These are phyloP conservation scores for Fennellomyces sp. DNA, from an alignment of 371 early-diverging fungal species.

Conservation along the genomic window DNA sequence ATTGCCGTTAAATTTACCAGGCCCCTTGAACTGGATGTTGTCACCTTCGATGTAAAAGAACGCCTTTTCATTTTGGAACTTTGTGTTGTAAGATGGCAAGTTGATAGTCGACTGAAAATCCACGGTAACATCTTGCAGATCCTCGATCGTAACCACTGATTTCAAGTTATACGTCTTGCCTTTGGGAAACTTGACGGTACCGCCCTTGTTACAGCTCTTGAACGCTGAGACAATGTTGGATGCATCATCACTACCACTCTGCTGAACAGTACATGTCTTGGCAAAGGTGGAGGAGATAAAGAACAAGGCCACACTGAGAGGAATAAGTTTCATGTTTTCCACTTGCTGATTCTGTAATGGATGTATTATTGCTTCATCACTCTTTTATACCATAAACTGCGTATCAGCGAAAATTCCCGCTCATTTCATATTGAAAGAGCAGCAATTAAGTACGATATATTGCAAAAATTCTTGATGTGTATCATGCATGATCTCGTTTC, in stretches of 20 bases:
- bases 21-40: constrained; percentile 24
- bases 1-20: constrained; percentile 26
- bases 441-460: too few species aligned
- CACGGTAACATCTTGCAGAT: constrained; percentile 28
- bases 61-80: constrained; percentile 26
- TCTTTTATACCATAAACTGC: too few species aligned
- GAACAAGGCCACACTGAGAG: not conserved
- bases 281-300: constrained; percentile 10
- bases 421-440: too few species aligned
- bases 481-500: too few species aligned
- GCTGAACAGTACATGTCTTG: constrained; percentile 23
- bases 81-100: constrained; percentile 24
- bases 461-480: too few species aligned
- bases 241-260: constrained; percentile 24
- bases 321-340: constrained; percentile 4
- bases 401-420: too few species aligned
- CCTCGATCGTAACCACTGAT: constrained; percentile 15
- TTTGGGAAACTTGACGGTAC: constrained; percentile 29
- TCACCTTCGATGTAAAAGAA: constrained; percentile 30
- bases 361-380: too few species aligned
- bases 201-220: constrained; percentile 31
- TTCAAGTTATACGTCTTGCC: constrained; percentile 33
- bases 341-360: too few species aligned
- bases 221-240: constrained; percentile 28
- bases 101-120: constrained; percentile 29